Evolutionary conservation across 306 rosid species (phyloP), one percentile per base, ranked within the genome.

Genomic region (Pterocarpus macrocarpus): DNA sequence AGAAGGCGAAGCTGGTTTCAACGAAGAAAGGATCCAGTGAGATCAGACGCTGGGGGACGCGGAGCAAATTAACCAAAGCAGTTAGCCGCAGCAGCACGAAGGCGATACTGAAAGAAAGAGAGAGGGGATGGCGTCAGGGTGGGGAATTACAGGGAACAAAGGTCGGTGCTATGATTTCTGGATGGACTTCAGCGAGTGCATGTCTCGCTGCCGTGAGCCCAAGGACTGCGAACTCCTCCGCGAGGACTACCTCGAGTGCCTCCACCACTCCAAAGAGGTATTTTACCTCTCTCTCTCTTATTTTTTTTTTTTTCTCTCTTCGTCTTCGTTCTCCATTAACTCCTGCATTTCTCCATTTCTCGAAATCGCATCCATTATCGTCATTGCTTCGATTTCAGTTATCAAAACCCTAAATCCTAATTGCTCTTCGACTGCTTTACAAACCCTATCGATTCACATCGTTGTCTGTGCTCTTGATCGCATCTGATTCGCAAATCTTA

Each of bases 141-240:
- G 99, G 98, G 99, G 99, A 86, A 96, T 96, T 61, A 86, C 88
- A 0, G 97, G 98, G 1, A 92, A 93, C 97, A 96, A 96, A 82
- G 99, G 99, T 58, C 92, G 98, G 0, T 96, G 98, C 92, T 96
- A 96, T 86, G 98, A 96, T 85, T 96, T 96, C 93, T 96, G 99
- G 99, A 84, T 90, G 14, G 99, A 96, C 72, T 96, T 96, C 90
- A 93, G 98, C 84, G 98, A 96, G 66, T 93, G 99, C 45, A 96
- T 96, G 99, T 93, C 98, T 64, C 91, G 90, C 63, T 96, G 99
- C 85, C 92, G 97, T 39, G 97, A 96, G 75, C 99, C 99, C 66
- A 96, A 90, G 72, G 98, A 93, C 62, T 96, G 99, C 33, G 6
- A 82, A 78, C 94, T 93, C 35, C 98, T 96, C 80, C 99, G 98